Conservation (phyloP, 768 basidiomycete genomes). For the Piloderma croceum region DNA sequence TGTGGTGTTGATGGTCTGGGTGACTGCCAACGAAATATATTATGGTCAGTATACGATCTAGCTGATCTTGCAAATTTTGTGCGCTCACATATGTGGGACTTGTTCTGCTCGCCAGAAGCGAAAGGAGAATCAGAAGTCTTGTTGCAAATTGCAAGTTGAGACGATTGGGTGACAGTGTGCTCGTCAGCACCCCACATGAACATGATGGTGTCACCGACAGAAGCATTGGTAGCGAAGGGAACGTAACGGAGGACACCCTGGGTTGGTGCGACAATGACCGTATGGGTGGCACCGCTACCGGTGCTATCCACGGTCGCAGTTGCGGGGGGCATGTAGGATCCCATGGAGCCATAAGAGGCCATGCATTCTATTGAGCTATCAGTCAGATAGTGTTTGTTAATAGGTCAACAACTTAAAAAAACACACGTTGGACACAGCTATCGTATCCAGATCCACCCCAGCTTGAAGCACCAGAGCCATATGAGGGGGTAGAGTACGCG, state of each 20-base stretch:
- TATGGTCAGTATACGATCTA: background rate
- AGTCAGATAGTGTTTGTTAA: too few species aligned
- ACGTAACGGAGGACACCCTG: constrained; percentile 72
- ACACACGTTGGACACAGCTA: constrained; percentile 66
- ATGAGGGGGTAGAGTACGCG: constrained; percentile 39
- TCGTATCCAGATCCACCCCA: constrained; percentile 57
- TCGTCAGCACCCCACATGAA: constrained; percentile 76
- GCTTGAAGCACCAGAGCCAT: constrained; percentile 58
- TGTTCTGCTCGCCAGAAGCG: constrained; percentile 59
- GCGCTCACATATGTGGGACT: constrained; percentile 57
- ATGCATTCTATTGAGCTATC: constrained; percentile 48
- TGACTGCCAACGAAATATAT: constrained; percentile 39
- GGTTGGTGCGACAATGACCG: constrained; percentile 72
- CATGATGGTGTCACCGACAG: constrained; percentile 69
- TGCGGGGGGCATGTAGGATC: constrained; percentile 23
- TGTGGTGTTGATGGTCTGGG: constrained; percentile 67
- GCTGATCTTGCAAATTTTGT: too few species aligned
- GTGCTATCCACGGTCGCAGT: constrained; percentile 17
- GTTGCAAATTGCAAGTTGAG: constrained; percentile 66
- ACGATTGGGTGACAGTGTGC: constrained; percentile 82
- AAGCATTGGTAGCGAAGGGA: constrained; percentile 70
- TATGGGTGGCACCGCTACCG: constrained; percentile 59
- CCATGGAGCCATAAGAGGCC: constrained; percentile 40
- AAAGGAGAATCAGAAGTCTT: constrained; percentile 54
- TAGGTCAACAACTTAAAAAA: too few species aligned